Evolutionary conservation across 352 stramenopile species (phyloP).

Genomic region (Phytophthora lateralis): DNA sequence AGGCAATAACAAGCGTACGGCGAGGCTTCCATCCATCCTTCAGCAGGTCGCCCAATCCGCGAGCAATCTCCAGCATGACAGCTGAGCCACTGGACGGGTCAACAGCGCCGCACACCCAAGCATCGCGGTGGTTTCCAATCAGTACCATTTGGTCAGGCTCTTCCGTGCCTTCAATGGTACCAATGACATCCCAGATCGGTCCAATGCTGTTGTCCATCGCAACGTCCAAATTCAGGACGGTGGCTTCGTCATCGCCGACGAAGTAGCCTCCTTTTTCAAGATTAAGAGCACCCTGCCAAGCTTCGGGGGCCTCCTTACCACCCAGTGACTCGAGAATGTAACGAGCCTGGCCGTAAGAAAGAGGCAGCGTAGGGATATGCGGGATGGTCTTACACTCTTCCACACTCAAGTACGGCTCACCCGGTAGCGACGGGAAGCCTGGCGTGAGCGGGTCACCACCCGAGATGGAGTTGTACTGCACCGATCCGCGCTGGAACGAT

Average conservation of each 20-base stretch:
- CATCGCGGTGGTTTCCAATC: slow-evolving; percentile 92
- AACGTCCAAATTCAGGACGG: slow-evolving; percentile 66
- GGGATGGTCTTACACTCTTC: slow-evolving; percentile 53
- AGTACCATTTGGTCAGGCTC: slow-evolving; percentile 76
- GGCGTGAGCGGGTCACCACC: slow-evolving; percentile 75
- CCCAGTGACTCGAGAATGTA: slow-evolving; percentile 73
- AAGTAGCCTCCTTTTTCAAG: slow-evolving; percentile 65
- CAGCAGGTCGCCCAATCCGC: slow-evolving; percentile 65
- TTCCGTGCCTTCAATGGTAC: slow-evolving; percentile 61
- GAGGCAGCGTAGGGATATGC: slow-evolving; percentile 50
- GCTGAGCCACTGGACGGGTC: slow-evolving; percentile 81
- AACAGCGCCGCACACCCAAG: slow-evolving; percentile 72
- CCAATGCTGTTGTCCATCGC: slow-evolving; percentile 78
- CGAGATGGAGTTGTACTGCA: slow-evolving; percentile 80
- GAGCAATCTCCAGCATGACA: slow-evolving; percentile 85
- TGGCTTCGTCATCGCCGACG: slow-evolving; percentile 72
- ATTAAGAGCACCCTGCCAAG: slow-evolving; percentile 68
- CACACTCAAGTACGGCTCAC: slow-evolving; percentile 42
- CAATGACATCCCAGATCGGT: slow-evolving; percentile 58
- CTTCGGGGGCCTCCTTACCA: slow-evolving; percentile 53
- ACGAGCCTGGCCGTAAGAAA: slow-evolving; percentile 85
- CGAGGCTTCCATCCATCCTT: slow-evolving; percentile 72
- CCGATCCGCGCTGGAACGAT: slow-evolving; percentile 87
- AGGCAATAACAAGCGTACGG: slow-evolving; percentile 81
- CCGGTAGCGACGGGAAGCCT: slow-evolving; percentile 51